Evolutionary conservation across 768 basidiomycete genomes (phyloP).

Genomic region (Xanthoconium purpureum): DNA sequence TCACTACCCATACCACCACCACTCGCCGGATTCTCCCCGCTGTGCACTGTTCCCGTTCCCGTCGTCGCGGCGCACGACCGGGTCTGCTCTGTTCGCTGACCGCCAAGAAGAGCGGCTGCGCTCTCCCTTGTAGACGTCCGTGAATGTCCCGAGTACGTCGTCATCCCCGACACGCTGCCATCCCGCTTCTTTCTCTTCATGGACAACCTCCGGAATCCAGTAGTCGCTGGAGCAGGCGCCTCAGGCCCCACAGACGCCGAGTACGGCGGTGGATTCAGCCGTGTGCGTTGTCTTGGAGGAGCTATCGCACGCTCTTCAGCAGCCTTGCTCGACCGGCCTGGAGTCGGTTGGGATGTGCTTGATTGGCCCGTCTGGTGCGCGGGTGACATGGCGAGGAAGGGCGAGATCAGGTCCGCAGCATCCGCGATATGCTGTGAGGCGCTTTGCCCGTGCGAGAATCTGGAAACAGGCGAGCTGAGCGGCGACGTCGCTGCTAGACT

Average conservation of each 20-base stretch:
- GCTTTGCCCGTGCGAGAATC: not conserved
- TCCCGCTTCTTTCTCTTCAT: slow-evolving; percentile 1
- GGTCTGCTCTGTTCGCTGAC: not conserved
- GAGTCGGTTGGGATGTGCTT: not conserved
- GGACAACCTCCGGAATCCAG: not conserved
- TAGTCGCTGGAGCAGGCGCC: not conserved
- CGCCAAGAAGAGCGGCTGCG: not conserved
- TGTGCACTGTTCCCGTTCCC: not conserved
- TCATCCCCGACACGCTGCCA: slow-evolving; percentile 5
- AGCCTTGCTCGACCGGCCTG: not conserved
- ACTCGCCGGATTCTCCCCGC: not conserved
- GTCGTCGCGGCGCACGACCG: not conserved
- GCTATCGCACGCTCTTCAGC: slow-evolving; percentile 5
- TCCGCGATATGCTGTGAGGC: slow-evolving; percentile 9
- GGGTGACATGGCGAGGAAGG: slow-evolving; percentile 17
- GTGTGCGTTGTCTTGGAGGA: slow-evolving; percentile 7
- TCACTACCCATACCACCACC: not conserved
- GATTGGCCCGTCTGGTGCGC: slow-evolving; percentile 1
- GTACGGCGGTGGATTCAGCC: slow-evolving; percentile 31
- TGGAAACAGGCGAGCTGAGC: not conserved
- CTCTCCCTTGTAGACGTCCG: slow-evolving; percentile 2
- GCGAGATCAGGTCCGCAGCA: slow-evolving; percentile 20
- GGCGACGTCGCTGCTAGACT: slow-evolving; percentile 3
- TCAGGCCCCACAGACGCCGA: slow-evolving; percentile 1
- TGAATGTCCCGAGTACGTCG: slow-evolving; percentile 10